These are phyloP conservation scores for Ceratocystis cacaofunesta DNA, from an alignment of 2,329 filamentous ascomycete genomes.

Conservation along the genomic window DNA sequence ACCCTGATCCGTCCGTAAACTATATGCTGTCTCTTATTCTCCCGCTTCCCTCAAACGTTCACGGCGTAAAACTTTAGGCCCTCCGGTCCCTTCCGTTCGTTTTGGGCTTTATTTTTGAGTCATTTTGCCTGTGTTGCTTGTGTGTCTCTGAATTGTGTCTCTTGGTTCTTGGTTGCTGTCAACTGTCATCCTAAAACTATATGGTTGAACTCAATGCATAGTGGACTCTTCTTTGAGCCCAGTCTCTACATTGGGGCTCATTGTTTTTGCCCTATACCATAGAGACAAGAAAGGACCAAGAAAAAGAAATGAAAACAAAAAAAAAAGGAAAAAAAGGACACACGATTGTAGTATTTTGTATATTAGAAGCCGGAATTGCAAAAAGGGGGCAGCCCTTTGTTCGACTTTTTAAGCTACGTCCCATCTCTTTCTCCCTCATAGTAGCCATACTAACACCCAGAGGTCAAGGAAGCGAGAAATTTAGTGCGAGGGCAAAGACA, in stretches of 20 bases:
- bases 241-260: too few relatives aligned
- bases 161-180: background rate
- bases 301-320: too few relatives aligned
- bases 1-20: too few relatives aligned
- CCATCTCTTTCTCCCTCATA: background rate
- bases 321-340: background rate
- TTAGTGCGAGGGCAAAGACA: background rate
- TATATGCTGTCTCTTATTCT: background rate
- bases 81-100: background rate
- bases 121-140: background rate
- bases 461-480: background rate
- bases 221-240: too few relatives aligned
- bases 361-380: too few relatives aligned
- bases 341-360: background rate
- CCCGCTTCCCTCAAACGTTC: background rate
- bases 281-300: too few relatives aligned
- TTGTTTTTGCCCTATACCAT: background rate
- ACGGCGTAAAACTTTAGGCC: background rate
- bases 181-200: background rate
- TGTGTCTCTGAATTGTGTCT: background rate
- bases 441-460: background rate
- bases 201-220: background rate
- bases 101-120: background rate
- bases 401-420: background rate
- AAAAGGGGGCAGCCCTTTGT: background rate